Percentiles rank a stretch among this genome's conserved stretches.
phyloP scores from a whole-genome alignment of 2,329 filamentous ascomycete species.

The Trichoderma sp. region DNA sequence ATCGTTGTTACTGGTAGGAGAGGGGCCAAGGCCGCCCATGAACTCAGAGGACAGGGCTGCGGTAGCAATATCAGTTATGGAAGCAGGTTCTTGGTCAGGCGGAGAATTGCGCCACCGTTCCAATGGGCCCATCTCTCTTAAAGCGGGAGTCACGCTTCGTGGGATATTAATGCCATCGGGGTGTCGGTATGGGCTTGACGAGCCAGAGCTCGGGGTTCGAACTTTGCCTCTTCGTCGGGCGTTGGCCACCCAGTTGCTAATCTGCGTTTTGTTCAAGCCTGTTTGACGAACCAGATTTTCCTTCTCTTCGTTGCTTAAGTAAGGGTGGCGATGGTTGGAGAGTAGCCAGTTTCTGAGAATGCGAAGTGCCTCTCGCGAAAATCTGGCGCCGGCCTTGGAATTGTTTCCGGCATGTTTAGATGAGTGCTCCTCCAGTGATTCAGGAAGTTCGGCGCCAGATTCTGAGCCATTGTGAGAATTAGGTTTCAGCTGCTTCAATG shows the following conservation, averaged over 20 bases:
- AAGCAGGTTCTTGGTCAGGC: conserved; percentile 40
- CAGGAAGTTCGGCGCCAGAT: background rate
- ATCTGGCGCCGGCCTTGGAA: conserved; percentile 17
- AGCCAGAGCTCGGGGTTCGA: conserved; percentile 2
- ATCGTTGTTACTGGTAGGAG: background rate
- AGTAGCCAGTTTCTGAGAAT: conserved; percentile 79
- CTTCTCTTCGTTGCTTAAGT: conserved; percentile 82
- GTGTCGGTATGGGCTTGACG: background rate
- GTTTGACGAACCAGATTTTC: conserved; percentile 73
- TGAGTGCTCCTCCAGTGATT: background rate
- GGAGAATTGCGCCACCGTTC: conserved; percentile 41
- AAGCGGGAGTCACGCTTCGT: background rate
- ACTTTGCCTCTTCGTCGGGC: conserved; percentile 78
- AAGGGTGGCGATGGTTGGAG: conserved; percentile 74
- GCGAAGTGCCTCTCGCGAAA: conserved; percentile 74
- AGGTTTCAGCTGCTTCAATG: background rate
- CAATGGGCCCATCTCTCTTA: conserved; percentile 33
- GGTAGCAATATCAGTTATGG: conserved; percentile 37
- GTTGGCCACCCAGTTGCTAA: conserved; percentile 88
- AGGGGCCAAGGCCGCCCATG: no score
- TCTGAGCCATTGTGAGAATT: background rate
- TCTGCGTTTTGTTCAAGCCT: conserved; percentile 75
- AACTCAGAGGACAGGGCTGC: conserved; percentile 28
- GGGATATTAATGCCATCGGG: conserved; percentile 45
- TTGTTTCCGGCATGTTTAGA: background rate